Evolutionary conservation across 371 early-diverging fungal genomes (phyloP), one percentile per base, ranked within the genome.

Genomic region (Mucor indicus): DNA sequence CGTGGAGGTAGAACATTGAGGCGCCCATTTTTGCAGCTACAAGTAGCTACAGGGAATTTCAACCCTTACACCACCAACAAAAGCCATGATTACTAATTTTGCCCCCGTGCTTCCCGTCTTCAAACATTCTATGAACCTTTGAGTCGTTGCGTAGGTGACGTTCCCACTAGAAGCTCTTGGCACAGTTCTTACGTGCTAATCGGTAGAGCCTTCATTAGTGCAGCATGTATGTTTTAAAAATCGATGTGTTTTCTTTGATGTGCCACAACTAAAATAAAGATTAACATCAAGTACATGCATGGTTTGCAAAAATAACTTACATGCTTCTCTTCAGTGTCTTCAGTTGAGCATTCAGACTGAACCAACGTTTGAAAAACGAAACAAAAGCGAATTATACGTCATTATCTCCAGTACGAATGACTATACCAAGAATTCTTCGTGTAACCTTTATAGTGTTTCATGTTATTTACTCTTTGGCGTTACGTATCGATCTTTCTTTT

Each of bases 161-260:
- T 32, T 44, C 44, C 33, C 44, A 44, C 44, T 44, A 44, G 23
- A 44, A 44, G 33, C 33, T 44, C 44, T 44, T 44, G 44, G 7
- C 12, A 44, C 33, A 32, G 32, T 32, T 22, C 44, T 44, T 44
- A 44, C 20, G 44, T 30, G 22, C 33, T 33, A 33, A 5, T 44
- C 22, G 33, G 44, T 33, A n/a, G 13, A 44, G 37, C 15, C 45
- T 23, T 44, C 24, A 16, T 44, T 44, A 22, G 36, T 35, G 45
- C 16, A 44, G 45, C 35, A 35, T 46, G 46, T 46, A 46, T 37
- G 29, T 21, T 23, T 32, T 37, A 35, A 25, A 37, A 35, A 36
- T 37, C 37, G 11, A 16, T 13, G 12, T 8, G 10, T 30, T 32
- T 35, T 44, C 24, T 6, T 44, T 44, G 35, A 22, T 32, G 35